phyloP scores from a whole-genome alignment of 352 stramenopile genomes.

The Globisporangium yorkense region DNA sequence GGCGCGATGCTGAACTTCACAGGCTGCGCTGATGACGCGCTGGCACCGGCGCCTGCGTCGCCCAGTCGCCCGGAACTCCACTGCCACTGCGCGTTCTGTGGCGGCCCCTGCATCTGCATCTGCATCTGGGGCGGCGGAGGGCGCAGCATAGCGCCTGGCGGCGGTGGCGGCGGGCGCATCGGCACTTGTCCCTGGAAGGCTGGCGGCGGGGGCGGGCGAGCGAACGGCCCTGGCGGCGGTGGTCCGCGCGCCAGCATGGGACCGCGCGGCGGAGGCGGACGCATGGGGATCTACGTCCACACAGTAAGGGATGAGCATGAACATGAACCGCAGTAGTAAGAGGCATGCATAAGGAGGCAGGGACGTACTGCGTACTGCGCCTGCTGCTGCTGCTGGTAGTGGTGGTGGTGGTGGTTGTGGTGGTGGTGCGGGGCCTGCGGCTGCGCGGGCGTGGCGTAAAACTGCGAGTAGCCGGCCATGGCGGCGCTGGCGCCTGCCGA shows the following conservation, averaged over 20 bases:
- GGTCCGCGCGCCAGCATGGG: slow-evolving; percentile 14
- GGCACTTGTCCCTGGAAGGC: slow-evolving; percentile 2
- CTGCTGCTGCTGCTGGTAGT: slow-evolving; percentile 8
- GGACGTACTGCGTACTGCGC: slow-evolving; percentile 6
- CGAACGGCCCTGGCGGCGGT: slow-evolving; percentile 8
- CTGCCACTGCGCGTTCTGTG: slow-evolving; percentile 45
- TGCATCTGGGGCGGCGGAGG: slow-evolving; percentile 10
- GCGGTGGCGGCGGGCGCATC: slow-evolving; percentile 2
- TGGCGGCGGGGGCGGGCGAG: slow-evolving; percentile 8
- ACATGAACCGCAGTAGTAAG: neutral
- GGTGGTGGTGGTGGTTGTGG: slow-evolving; percentile 4
- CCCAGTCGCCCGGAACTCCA: slow-evolving; percentile 42
- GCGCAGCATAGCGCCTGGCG: slow-evolving; percentile 3
- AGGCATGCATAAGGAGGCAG: neutral
- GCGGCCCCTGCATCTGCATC: slow-evolving; percentile 10
- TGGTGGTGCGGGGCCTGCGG: slow-evolving; percentile 3
- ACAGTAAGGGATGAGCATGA: neutral
- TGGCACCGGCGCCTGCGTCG: neutral
- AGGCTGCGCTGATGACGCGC: slow-evolving; percentile 23
- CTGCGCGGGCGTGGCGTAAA: slow-evolving; percentile 37
- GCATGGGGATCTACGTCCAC: slow-evolving; percentile 13
- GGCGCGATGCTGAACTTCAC: slow-evolving; percentile 41
- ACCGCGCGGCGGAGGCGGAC: slow-evolving; percentile 29
- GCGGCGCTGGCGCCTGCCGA: slow-evolving; percentile 30
- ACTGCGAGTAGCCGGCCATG: slow-evolving; percentile 63